These are phyloP conservation scores for Cyberlindnera bimundalis DNA, from an alignment of 805 yeast genomes.

Conservation along the genomic window DNA sequence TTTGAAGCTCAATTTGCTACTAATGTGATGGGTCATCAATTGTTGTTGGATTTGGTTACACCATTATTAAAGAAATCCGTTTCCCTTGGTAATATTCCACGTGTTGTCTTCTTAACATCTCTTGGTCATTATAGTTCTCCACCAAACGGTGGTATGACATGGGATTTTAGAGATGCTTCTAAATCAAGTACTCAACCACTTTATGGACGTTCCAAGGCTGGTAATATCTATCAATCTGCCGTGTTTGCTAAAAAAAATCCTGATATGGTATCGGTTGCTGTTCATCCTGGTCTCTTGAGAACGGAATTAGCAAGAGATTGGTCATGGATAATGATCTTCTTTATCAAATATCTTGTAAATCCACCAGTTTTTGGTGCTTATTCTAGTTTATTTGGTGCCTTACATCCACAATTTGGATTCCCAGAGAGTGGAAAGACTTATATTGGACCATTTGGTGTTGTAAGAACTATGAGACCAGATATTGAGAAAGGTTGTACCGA, in stretches of 20 bases:
- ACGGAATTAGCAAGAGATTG: constrained; percentile 33
- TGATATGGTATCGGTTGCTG: constrained; percentile 30
- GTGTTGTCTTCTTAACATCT: constrained; percentile 46
- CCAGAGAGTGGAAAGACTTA: constrained; percentile 32
- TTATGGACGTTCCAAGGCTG: constrained; percentile 43
- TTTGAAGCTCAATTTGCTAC: constrained; percentile 44
- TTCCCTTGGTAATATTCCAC: constrained; percentile 26
- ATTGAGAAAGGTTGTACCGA: constrained; percentile 31
- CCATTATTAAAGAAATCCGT: constrained; percentile 37
- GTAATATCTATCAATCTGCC: constrained; percentile 34
- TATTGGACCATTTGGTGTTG: constrained; percentile 40
- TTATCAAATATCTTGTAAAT: not conserved
- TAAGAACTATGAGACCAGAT: constrained; percentile 37
- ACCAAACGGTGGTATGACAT: constrained; percentile 32
- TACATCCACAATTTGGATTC: constrained; percentile 35
- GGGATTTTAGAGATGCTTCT: constrained; percentile 27
- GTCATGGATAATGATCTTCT: constrained; percentile 22
- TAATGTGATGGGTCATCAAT: constrained; percentile 42
- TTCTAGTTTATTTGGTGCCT: constrained; percentile 40
- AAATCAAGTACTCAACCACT: not conserved
- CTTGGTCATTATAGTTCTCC: constrained; percentile 33
- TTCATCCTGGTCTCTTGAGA: constrained; percentile 39
- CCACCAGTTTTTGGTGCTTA: constrained; percentile 36
- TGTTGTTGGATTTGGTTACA: constrained; percentile 37
- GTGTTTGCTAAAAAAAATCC: constrained; percentile 34